These are phyloP conservation scores for Penicillium sp. DNA, from an alignment of 2,329 filamentous ascomycete genomes.

Conservation along the genomic window DNA sequence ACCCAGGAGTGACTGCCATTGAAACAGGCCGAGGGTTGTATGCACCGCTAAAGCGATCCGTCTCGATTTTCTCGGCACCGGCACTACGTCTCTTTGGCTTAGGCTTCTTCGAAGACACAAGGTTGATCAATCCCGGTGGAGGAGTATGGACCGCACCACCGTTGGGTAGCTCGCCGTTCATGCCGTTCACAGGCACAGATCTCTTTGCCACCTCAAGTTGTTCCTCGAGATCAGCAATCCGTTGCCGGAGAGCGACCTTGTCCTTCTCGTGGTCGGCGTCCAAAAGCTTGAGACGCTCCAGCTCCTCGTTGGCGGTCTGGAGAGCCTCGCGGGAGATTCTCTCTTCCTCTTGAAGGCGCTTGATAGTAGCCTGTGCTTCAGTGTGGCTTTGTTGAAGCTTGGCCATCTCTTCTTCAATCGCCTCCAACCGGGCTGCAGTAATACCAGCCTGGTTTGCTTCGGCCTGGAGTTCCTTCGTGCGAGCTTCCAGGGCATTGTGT, in stretches of 20 bases:
- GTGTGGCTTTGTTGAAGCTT: slow-evolving; percentile 84
- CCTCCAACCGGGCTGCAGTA: slow-evolving; percentile 79
- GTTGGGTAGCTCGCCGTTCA: slow-evolving; percentile 53
- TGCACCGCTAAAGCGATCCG: slow-evolving; percentile 84
- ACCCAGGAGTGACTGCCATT: slow-evolving; percentile 68
- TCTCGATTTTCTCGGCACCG: slow-evolving; percentile 75
- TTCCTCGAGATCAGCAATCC: slow-evolving; percentile 85
- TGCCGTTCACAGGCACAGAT: slow-evolving; percentile 65
- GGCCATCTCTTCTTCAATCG: slow-evolving; percentile 94
- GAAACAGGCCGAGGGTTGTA: slow-evolving; percentile 95
- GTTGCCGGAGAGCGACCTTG: slow-evolving; percentile 78
- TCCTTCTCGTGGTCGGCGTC: slow-evolving; percentile 77
- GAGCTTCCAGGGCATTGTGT: slow-evolving; percentile 82
- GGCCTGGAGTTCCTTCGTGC: slow-evolving; percentile 88
- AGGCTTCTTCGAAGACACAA: slow-evolving; percentile 94
- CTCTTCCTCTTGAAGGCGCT: slow-evolving; percentile 92
- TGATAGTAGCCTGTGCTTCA: slow-evolving; percentile 84
- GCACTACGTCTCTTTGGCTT: slow-evolving; percentile 78
- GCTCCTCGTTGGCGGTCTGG: slow-evolving; percentile 70
- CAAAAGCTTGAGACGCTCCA: slow-evolving; percentile 72
- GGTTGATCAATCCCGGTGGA: slow-evolving; percentile 81
- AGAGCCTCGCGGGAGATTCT: slow-evolving; percentile 78
- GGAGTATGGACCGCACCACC: slow-evolving; percentile 56
- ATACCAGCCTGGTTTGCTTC: slow-evolving; percentile 98
- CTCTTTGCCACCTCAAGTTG: slow-evolving; percentile 85